phyloP scores from a whole-genome alignment of 1,284 basidiomycete species.

The Trametes hirsuta region DNA sequence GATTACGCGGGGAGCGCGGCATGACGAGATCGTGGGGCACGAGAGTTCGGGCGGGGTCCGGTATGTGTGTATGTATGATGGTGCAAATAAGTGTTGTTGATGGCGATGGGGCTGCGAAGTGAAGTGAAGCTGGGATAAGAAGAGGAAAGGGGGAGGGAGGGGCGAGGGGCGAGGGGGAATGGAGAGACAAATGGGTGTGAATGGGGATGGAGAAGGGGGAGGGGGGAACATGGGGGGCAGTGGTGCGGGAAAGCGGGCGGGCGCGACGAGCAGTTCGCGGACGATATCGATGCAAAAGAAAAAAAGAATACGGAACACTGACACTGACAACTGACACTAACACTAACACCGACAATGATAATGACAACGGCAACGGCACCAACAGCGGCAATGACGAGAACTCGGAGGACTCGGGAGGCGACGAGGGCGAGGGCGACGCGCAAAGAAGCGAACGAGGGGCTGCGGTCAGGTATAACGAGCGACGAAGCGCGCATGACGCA shows the following conservation, averaged over 20 bases:
- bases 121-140: not conserved
- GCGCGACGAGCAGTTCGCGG: not conserved
- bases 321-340: no score
- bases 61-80: not conserved
- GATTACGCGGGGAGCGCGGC: not conserved
- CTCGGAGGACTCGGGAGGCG: no score
- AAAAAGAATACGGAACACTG: no score
- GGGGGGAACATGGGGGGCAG: not conserved
- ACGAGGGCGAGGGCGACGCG: not conserved
- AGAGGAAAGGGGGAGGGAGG: not conserved
- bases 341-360: no score
- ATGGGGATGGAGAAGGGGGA: not conserved
- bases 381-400: not conserved
- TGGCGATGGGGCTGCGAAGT: not conserved
- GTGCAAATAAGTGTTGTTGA: not conserved
- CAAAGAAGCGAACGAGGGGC: slow-evolving; percentile 1
- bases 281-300: not conserved
- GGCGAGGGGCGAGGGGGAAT: not conserved
- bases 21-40: slow-evolving; percentile 12
- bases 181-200: not conserved
- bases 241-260: not conserved
- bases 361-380: not conserved
- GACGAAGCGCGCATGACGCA: slow-evolving; percentile 18
- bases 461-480: slow-evolving; percentile 23
- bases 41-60: slow-evolving; percentile 1